Conservation (phyloP, 2,329 filamentous ascomycete genomes). For the Paramyrothecium roridum region DNA sequence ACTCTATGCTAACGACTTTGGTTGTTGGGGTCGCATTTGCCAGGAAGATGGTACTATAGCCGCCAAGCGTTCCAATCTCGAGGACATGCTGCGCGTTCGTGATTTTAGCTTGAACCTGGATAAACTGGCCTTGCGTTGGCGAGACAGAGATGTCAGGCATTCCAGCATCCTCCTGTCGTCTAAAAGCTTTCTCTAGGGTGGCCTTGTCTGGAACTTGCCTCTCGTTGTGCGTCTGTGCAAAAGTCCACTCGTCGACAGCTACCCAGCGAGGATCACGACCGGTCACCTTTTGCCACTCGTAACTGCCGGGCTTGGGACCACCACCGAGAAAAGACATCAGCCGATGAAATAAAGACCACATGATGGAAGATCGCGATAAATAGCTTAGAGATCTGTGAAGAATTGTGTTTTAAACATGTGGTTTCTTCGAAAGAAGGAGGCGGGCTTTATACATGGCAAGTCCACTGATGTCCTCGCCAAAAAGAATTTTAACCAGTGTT, state of each 20-base stretch:
- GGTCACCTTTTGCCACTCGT: background rate
- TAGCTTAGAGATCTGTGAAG: too few species aligned
- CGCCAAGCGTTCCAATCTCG: conserved; percentile 4
- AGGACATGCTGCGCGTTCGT: conserved; percentile 3
- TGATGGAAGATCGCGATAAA: too few species aligned
- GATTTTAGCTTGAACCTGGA: conserved; percentile 2
- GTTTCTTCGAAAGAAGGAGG: too few species aligned
- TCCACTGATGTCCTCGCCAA: too few species aligned
- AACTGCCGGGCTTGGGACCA: background rate
- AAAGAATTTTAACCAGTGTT: too few species aligned
- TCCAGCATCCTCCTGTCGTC: background rate
- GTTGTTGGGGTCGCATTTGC: background rate
- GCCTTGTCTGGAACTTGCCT: background rate
- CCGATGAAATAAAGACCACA: background rate
- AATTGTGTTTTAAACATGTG: too few species aligned
- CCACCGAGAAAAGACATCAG: background rate
- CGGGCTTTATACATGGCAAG: too few species aligned
- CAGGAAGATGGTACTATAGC: conserved; percentile 6
- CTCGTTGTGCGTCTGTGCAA: background rate
- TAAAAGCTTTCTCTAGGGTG: background rate
- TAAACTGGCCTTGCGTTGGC: conserved; percentile 4
- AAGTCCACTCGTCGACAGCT: background rate
- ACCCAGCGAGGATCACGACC: background rate
- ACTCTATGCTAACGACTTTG: conserved; percentile 2
- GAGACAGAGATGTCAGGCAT: background rate